Conservation (phyloP, 768 basidiomycete species). For the Hypholoma sublateritium region DNA sequence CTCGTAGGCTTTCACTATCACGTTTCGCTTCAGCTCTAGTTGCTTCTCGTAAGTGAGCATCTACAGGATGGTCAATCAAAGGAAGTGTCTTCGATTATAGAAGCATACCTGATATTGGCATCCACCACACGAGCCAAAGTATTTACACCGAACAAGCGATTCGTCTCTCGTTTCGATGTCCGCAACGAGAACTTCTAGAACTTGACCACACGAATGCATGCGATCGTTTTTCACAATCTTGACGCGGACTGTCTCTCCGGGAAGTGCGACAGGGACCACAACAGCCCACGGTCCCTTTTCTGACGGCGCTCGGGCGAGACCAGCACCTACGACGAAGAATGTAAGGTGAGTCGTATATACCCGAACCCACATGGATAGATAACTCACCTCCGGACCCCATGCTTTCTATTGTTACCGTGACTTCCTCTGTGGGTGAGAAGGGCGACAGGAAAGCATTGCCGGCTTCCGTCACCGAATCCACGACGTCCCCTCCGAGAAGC, state of each 20-base stretch:
- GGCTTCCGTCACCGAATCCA: constrained; percentile 46
- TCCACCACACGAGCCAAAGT: constrained; percentile 88
- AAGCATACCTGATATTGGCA: constrained; percentile 87
- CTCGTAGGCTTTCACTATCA: constrained; percentile 80
- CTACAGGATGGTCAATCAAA: constrained; percentile 32
- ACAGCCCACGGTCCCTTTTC: constrained; percentile 72
- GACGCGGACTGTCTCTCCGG: constrained; percentile 76
- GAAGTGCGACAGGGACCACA: constrained; percentile 80
- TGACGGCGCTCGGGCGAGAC: constrained; percentile 53
- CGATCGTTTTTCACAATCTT: constrained; percentile 70
- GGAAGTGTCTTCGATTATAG: neutral
- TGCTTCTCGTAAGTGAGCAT: constrained; percentile 89
- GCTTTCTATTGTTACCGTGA: constrained; percentile 64
- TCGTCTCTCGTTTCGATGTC: constrained; percentile 68
- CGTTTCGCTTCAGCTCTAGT: constrained; percentile 81
- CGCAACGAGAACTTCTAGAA: constrained; percentile 62
- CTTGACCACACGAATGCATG: constrained; percentile 75
- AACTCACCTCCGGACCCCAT: constrained; percentile 63
- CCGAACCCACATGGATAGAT: neutral
- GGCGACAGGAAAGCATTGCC: constrained; percentile 59
- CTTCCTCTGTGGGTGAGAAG: constrained; percentile 56
- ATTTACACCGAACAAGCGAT: constrained; percentile 69
- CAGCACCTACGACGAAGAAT: constrained; percentile 52
- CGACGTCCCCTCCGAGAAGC: constrained; percentile 61
- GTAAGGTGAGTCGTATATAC: neutral